Evolutionary conservation across 106 monocot species (phyloP).

Genomic region (Hemerocallis citrina): DNA sequence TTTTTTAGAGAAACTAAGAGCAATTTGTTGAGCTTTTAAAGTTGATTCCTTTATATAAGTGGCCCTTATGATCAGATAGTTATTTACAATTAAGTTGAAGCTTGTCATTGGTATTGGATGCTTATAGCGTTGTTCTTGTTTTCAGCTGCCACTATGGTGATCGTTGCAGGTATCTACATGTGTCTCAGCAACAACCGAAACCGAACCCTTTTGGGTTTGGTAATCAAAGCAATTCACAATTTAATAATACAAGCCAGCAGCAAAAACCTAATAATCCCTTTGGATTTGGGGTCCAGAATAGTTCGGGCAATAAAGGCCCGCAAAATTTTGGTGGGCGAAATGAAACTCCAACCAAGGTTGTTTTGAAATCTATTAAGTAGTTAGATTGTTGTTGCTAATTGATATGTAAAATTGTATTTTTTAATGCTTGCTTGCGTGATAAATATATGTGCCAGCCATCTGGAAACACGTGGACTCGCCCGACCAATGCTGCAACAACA

Average conservation of each 20-base stretch:
- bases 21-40: background rate
- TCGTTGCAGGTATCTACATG: slow-evolving; percentile 78
- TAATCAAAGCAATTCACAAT: slow-evolving; percentile 15
- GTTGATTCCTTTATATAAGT: background rate
- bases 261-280: slow-evolving; percentile 66
- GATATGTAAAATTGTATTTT: slow-evolving; percentile 1
- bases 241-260: slow-evolving; percentile 26
- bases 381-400: background rate
- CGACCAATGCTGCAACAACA: slow-evolving; percentile 8
- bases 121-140: background rate
- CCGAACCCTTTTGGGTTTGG: slow-evolving; percentile 40
- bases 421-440: slow-evolving; percentile 2
- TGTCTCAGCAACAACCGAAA: slow-evolving; percentile 39
- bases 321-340: slow-evolving; percentile 22
- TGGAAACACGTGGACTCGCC: slow-evolving; percentile 69
- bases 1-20: too few species aligned
- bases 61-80: too few species aligned
- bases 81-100: background rate
- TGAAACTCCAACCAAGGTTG: slow-evolving; percentile 35
- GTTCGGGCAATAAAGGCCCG: slow-evolving; percentile 19
- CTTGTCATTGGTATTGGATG: background rate
- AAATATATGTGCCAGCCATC: slow-evolving; percentile 35
- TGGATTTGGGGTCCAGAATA: slow-evolving; percentile 69
- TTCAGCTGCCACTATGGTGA: slow-evolving; percentile 95
- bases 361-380: background rate